Evolutionary conservation across 129 eudicot species (phyloP).

Genomic region (Pseudognaphalium luteoalbum): DNA sequence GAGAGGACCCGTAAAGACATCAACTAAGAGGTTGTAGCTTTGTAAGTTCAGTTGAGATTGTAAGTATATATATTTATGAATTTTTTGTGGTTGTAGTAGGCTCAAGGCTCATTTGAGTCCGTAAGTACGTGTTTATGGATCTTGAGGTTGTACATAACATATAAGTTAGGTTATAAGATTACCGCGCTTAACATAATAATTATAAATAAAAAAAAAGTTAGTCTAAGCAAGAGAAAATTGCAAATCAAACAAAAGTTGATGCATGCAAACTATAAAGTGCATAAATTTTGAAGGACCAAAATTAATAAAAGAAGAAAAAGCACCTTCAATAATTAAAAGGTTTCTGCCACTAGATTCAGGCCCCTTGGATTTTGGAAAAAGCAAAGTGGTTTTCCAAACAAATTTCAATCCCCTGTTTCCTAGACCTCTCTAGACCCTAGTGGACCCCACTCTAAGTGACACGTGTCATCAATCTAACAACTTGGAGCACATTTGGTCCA

Average conservation of each 20-base stretch:
- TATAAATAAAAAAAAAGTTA: no score
- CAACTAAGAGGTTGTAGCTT: no score
- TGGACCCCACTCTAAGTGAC: background rate
- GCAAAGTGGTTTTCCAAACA: constrained; percentile 1
- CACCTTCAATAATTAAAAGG: background rate
- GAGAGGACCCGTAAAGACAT: no score
- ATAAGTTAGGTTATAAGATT: no score
- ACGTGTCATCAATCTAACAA: background rate
- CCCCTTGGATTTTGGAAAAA: constrained; percentile 13
- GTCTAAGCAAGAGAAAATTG: background rate
- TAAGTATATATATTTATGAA: no score
- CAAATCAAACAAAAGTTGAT: background rate
- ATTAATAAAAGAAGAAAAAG: background rate
- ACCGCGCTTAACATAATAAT: no score
- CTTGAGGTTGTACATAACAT: no score
- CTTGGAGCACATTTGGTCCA: background rate
- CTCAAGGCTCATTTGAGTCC: no score
- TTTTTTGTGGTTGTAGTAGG: no score
- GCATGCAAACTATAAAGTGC: background rate
- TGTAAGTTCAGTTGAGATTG: no score
- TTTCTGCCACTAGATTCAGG: constrained; percentile 14
- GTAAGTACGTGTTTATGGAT: no score
- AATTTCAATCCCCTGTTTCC: background rate
- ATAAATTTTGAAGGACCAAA: background rate
- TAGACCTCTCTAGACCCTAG: background rate